Evolutionary conservation across 1,284 basidiomycete genomes (phyloP).

Genomic region (Trametes sp.): DNA sequence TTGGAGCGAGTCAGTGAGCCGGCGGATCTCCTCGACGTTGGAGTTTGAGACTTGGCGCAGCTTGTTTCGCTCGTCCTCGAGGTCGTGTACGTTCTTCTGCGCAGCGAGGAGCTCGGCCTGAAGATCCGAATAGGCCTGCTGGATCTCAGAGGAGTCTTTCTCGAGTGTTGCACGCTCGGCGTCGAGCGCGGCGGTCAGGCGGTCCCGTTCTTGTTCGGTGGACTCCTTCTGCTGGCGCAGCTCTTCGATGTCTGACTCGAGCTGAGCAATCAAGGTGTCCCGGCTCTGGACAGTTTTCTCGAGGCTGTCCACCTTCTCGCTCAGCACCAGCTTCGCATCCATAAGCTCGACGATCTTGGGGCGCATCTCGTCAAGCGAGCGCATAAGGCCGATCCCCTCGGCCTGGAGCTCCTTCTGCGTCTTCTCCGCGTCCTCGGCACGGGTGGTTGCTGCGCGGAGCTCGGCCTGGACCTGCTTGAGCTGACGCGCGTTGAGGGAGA

Average conservation of each 20-base stretch:
- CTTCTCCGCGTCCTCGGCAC: conserved; percentile 77
- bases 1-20: conserved; percentile 51
- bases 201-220: conserved; percentile 51
- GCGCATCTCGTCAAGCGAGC: conserved; percentile 83
- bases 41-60: conserved; percentile 61
- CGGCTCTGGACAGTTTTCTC: conserved; percentile 60
- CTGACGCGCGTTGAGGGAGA: conserved; percentile 60
- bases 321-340: conserved; percentile 69
- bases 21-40: conserved; percentile 60
- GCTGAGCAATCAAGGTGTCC: conserved; percentile 63
- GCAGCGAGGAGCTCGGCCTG: conserved; percentile 66
- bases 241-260: conserved; percentile 66
- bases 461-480: conserved; percentile 69
- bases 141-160: conserved; percentile 61
- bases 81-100: conserved; percentile 54
- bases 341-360: conserved; percentile 84
- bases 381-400: conserved; percentile 77
- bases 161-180: conserved; percentile 58
- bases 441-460: conserved; percentile 62
- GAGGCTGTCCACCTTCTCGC: conserved; percentile 65
- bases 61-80: conserved; percentile 66
- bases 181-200: conserved; percentile 52
- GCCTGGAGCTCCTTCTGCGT: conserved; percentile 73
- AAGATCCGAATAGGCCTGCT: conserved; percentile 67
- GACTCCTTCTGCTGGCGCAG: conserved; percentile 56